These are phyloP conservation scores for Polyplosphaeria fusca DNA, from an alignment of 495 filamentous ascomycete genomes.

Conservation along the genomic window DNA sequence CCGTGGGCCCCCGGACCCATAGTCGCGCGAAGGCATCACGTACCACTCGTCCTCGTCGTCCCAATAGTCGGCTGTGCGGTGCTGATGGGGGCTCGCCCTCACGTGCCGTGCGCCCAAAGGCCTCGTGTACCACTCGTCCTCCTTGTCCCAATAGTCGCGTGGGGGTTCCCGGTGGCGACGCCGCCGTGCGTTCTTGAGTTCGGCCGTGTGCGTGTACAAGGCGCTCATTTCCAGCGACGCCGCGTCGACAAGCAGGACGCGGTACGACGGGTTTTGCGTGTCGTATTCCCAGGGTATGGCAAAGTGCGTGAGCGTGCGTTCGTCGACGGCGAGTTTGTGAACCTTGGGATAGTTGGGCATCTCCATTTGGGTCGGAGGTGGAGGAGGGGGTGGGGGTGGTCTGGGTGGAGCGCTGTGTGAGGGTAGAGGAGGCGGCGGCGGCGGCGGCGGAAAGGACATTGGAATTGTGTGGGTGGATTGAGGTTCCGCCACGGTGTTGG, in stretches of 20 bases:
- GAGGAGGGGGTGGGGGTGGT: neutral
- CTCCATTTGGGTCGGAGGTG: neutral
- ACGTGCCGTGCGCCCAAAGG: neutral
- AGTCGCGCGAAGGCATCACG: no score
- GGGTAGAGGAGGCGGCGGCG: neutral
- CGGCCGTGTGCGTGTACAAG: slow-evolving; percentile 22
- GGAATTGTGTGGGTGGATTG: neutral
- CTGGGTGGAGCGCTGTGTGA: neutral
- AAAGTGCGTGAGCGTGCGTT: slow-evolving; percentile 10
- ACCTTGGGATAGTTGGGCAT: slow-evolving; percentile 2
- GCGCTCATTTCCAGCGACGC: neutral
- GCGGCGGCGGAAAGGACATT: no score
- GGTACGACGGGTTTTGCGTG: slow-evolving; percentile 9
- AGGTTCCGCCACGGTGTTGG: neutral
- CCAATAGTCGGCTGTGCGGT: neutral
- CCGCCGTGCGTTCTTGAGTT: neutral
- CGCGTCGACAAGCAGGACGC: slow-evolving; percentile 2
- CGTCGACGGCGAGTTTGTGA: neutral
- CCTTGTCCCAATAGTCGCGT: neutral
- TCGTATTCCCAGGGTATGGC: slow-evolving; percentile 26
- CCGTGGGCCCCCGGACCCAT: no score
- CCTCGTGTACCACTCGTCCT: neutral
- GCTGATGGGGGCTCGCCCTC: neutral
- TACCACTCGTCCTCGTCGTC: neutral
- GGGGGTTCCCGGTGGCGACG: neutral